Base-by-base conservation (phyloP, 179 eudicot species). In the Silene vulgaris region DNA sequence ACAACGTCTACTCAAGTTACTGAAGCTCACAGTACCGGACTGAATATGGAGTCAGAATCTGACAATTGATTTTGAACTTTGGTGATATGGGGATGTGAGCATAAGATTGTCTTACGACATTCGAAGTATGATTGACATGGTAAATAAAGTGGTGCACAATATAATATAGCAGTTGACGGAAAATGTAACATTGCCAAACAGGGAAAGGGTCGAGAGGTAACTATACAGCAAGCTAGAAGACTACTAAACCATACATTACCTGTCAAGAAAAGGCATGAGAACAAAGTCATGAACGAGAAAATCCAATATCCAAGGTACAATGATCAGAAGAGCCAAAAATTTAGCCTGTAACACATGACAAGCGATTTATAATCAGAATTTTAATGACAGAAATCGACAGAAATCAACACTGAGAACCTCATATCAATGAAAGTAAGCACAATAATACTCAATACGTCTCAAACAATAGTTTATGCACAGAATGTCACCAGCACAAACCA, bases 241-340 rank as follows among this genome's bases (percentile, higher is more conserved):
- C 65, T 64, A 64, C 29, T 28, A 37, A 64, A 64, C 29, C n/a
- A 64, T 12, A 26, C 35, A 7, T 23, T 64, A 64, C 68, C 68
- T 64, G 35, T 64, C 68, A 30, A 65, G 69, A 65, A 65, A 65
- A 29, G 69, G 99, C 98, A 96, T 81, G 77, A 96, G 90, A 75
- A 86, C 91, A 79, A 82, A 96, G 77, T 93, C 99, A 79, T 91
- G 99, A 71, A 89, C 96, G 80, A 96, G 84, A 88, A 89, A 89
- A 83, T 96, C 99, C 89, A 91, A 52, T 9, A 89, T 85, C 90
- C 89, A 89, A 48, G 99, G 99, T 80, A 96, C 67, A 75, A 90
- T 75, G 59, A 96, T 74, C 86, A 93, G 77, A 69, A 91, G 54
- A 37, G 98, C 92, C 91, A 96, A 85, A 86, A 96, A 93, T 80